Percentiles rank a stretch among this genome's conserved stretches.
These are phyloP conservation scores for Paraconiothyrium brasiliense DNA, from an alignment of 2,329 filamentous ascomycete species.

Conservation along the genomic window DNA sequence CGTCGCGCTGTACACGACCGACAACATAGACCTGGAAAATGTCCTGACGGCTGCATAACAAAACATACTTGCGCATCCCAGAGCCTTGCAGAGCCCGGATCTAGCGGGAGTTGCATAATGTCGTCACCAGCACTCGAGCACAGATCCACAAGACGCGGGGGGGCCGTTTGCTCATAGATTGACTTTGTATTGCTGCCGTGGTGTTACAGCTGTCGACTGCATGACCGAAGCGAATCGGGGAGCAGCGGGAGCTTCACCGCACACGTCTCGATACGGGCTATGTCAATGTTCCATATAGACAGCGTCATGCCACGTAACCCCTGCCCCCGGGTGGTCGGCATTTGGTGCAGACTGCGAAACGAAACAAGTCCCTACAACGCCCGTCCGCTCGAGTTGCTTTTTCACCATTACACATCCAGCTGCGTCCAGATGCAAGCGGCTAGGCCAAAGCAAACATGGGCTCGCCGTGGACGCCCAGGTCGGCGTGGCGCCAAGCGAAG, in stretches of 20 bases:
- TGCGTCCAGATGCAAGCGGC: slow-evolving; percentile 15
- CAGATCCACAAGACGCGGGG: not conserved
- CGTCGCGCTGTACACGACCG: not conserved
- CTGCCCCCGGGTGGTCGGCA: not conserved
- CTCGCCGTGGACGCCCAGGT: slow-evolving; percentile 21
- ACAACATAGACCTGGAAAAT: not conserved
- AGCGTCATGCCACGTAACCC: slow-evolving; percentile 8
- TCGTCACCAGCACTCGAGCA: slow-evolving; percentile 17
- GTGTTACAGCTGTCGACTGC: slow-evolving; percentile 3
- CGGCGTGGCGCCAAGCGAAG: slow-evolving; percentile 23
- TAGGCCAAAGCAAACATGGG: slow-evolving; percentile 18
- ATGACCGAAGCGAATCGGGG: not conserved
- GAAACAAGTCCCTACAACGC: slow-evolving; percentile 7
- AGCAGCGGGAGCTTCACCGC: not conserved
- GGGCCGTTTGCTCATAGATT: not conserved
- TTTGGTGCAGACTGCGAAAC: not conserved
- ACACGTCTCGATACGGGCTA: not conserved
- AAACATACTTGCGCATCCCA: not conserved
- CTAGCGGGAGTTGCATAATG: slow-evolving; percentile 18
- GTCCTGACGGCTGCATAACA: not conserved
- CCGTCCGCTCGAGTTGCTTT: slow-evolving; percentile 12
- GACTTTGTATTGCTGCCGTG: not conserved
- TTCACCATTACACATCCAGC: not conserved
- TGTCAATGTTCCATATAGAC: not conserved
- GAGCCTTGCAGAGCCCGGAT: not conserved